Conservation (phyloP, 805 yeast genomes). For the Sugiyamaella marilandica region DNA sequence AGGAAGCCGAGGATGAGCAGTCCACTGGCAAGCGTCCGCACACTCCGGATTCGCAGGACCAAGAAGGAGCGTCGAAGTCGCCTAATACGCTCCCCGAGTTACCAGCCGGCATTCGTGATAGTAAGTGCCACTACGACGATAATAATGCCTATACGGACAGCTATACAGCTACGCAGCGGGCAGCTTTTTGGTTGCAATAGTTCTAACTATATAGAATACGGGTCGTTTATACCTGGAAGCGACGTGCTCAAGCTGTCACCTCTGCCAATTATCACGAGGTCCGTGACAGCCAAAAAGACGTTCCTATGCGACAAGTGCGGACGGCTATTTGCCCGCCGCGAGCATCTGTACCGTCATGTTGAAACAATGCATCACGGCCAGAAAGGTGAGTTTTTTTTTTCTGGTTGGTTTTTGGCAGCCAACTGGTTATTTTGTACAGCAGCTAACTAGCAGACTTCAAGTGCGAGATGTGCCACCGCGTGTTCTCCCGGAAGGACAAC, state of each 20-base stretch:
- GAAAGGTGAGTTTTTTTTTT: constrained; percentile 9
- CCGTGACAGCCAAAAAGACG: constrained; percentile 16
- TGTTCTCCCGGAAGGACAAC: constrained; percentile 24
- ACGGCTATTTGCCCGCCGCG: constrained; percentile 23
- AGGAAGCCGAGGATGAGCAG: not conserved
- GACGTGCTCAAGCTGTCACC: constrained; percentile 3
- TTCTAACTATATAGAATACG: not conserved
- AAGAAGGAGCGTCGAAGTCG: not conserved
- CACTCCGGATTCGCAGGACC: not conserved
- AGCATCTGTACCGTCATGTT: constrained; percentile 23
- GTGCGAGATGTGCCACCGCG: constrained; percentile 20
- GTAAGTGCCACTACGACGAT: not conserved
- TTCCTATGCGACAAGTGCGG: constrained; percentile 22
- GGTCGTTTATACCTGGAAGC: constrained; percentile 8
- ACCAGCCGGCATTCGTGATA: not conserved
- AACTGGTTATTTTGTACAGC: not conserved
- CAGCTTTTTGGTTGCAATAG: not conserved
- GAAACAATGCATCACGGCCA: constrained; percentile 26
- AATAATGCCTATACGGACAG: not conserved
- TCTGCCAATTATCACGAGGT: not conserved
- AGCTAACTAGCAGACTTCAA: constrained; percentile 14
- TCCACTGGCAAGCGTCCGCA: constrained; percentile 1
- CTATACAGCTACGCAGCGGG: not conserved
- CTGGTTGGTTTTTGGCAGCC: constrained; percentile 7
- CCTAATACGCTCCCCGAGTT: not conserved